A percentile compares a stretch with the other conserved stretches of the same genome.
phyloP scores from a whole-genome alignment of 495 filamentous ascomycete species.

The Penicillium argentinense region DNA sequence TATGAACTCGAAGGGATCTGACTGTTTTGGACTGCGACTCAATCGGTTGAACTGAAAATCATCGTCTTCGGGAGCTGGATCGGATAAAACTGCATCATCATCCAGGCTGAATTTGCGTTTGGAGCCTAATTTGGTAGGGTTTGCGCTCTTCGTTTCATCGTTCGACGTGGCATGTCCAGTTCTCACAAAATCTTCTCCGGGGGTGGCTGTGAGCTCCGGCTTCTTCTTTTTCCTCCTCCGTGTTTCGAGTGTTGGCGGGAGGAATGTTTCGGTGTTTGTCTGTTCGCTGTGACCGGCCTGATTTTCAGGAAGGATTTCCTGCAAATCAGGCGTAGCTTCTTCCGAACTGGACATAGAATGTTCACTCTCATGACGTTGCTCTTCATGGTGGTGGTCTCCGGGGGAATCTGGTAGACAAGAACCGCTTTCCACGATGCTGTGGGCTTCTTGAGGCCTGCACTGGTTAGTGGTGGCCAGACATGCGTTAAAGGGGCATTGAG shows the following conservation, averaged over 20 bases:
- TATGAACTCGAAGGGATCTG: constrained; percentile 5
- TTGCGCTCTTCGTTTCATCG: background rate
- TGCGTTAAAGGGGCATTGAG: background rate
- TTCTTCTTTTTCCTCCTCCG: constrained; percentile 45
- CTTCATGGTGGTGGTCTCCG: background rate
- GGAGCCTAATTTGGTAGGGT: constrained; percentile 46
- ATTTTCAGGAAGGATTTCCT: constrained; percentile 6
- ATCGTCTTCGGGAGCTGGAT: constrained; percentile 32
- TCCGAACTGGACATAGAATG: too few relatives aligned
- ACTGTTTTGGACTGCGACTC: constrained; percentile 11
- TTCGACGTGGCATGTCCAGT: background rate
- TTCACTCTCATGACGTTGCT: too few relatives aligned
- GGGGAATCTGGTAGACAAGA: constrained; percentile 57
- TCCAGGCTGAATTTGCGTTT: constrained; percentile 65
- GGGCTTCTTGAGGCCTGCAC: constrained; percentile 42
- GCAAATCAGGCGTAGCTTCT: constrained; percentile 41
- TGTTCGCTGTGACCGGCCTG: background rate
- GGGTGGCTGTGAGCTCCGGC: background rate
- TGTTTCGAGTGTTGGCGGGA: constrained; percentile 39
- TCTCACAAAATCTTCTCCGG: background rate
- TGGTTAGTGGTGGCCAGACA: constrained; percentile 15
- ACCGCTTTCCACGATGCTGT: constrained; percentile 46
- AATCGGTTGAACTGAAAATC: constrained; percentile 52
- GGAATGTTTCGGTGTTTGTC: constrained; percentile 13
- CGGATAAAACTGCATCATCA: constrained; percentile 36